Base-by-base conservation (phyloP, 345 rosid species). In the Geranium brycei region DNA sequence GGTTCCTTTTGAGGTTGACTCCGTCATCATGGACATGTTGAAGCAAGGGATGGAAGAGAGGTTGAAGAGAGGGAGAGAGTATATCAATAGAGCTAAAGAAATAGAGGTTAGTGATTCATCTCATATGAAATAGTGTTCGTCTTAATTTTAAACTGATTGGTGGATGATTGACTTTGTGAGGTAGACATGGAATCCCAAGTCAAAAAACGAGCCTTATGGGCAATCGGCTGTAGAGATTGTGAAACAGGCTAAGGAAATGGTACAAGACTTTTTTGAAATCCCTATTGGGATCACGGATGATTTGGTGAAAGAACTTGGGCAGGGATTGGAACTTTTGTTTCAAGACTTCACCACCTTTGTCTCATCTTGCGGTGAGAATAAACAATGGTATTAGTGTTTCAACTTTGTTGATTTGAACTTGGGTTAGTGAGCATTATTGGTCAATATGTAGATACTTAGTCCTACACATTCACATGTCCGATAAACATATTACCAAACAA, bases 111-210 rank as follows among this genome's bases (percentile, higher is more conserved):
- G 82, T 67, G 61, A 11, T 51, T 47, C 19, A 23, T 23, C 28
- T 23, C 28, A 23, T 23, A 23, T 23, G 28, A 23, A 23, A 23
- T 23, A 23, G 1, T 23, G 28, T 2, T 23, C 28, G 2, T 23
- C 28, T 23, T 23, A 23, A 7, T 35, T 35, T 35, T 35, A 35
- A 35, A 35, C 10, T 35, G 4, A 35, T 35, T 35, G 7, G 3
- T 35, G 28, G 28, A 23, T 23, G 28, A 23, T 23, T 23, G 28
- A 35, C 41, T 35, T 3, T 35, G 4, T 35, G 10, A 4, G 72
- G 61, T 71, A 93, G 99, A 90, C 96, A 1, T 93, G 97, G 99
- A 93, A 86, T 62, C 99, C 99, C 0, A 90, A 85, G 72, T 88
- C 99, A 47, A 93, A 90, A 79, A 82, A 85, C 4, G 97, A 93